A percentile compares a stretch with the other conserved stretches of the same genome.
These are phyloP conservation scores for Trametes coccinea DNA, from an alignment of 768 basidiomycete genomes.

Conservation along the genomic window DNA sequence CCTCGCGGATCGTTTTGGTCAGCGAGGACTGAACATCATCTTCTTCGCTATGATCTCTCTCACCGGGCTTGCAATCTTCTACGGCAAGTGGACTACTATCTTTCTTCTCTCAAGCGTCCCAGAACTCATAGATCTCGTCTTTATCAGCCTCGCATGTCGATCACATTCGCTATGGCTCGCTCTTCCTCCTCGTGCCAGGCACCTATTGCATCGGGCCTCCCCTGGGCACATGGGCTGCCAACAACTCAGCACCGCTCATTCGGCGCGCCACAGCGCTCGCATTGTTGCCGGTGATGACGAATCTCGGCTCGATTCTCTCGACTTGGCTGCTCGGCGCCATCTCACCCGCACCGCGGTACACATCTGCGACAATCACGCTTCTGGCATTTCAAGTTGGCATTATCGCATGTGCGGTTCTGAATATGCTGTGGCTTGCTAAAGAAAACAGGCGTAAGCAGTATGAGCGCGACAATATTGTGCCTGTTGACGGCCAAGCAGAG, in stretches of 20 bases:
- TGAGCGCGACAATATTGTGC: neutral
- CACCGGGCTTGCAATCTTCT: constrained; percentile 58
- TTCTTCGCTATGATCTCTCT: constrained; percentile 44
- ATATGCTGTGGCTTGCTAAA: neutral
- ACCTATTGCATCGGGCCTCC: constrained; percentile 55
- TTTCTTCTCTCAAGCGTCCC: neutral
- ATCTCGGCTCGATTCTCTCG: constrained; percentile 58
- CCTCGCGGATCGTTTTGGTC: constrained; percentile 53
- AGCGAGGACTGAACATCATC: constrained; percentile 49
- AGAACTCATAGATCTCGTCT: neutral
- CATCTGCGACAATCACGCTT: constrained; percentile 43
- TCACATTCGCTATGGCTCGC: constrained; percentile 50
- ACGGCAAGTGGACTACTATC: constrained; percentile 38
- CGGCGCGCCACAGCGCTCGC: constrained; percentile 61
- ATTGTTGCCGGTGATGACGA: constrained; percentile 57
- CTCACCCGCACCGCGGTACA: constrained; percentile 51
- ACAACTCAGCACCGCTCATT: constrained; percentile 58
- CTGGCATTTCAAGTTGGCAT: constrained; percentile 42
- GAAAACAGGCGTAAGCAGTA: constrained; percentile 9
- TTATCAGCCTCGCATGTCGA: constrained; percentile 35
- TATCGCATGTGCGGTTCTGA: constrained; percentile 1
- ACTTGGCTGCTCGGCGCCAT: constrained; percentile 59
- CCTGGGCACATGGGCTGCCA: constrained; percentile 58
- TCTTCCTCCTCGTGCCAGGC: constrained; percentile 57
- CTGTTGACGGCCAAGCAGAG: neutral